Evolutionary conservation across 345 rosid species (phyloP).

Genomic region (Citropsis articulata): DNA sequence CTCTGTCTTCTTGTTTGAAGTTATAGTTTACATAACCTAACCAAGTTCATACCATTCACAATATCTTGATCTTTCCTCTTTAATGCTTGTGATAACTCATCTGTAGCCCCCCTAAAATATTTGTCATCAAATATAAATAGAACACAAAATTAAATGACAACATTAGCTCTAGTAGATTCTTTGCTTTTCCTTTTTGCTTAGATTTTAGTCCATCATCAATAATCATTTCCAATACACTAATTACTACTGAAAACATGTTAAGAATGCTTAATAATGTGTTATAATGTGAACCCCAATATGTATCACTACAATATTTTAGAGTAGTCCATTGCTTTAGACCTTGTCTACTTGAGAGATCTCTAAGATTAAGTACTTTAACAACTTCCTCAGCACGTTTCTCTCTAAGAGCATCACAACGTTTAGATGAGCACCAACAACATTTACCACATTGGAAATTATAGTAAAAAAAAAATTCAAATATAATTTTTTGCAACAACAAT

Average conservation of each 20-base stretch:
- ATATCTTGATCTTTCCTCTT: not conserved
- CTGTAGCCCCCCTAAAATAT: not conserved
- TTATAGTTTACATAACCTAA: too few relatives aligned
- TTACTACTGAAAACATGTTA: not conserved
- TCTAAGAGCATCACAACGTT: not conserved
- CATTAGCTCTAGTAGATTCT: not conserved
- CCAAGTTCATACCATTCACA: too few relatives aligned
- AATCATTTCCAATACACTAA: not conserved
- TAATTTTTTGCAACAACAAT: not conserved
- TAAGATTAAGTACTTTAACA: not conserved
- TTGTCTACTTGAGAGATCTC: not conserved
- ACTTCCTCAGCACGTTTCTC: not conserved
- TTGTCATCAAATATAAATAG: not conserved
- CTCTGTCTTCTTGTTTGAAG: too few relatives aligned
- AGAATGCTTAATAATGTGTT: not conserved
- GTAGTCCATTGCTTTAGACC: slow-evolving; percentile 1
- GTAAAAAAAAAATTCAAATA: not conserved
- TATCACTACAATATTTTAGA: not conserved
- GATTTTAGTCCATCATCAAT: not conserved
- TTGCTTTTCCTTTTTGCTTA: not conserved
- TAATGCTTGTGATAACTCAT: not conserved
- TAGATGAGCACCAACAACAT: slow-evolving; percentile 1
- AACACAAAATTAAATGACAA: slow-evolving; percentile 14
- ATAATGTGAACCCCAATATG: slow-evolving; percentile 1
- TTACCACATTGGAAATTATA: not conserved